Base-by-base conservation (phyloP, 345 rosid species). In the Bruguiera parviflora region DNA sequence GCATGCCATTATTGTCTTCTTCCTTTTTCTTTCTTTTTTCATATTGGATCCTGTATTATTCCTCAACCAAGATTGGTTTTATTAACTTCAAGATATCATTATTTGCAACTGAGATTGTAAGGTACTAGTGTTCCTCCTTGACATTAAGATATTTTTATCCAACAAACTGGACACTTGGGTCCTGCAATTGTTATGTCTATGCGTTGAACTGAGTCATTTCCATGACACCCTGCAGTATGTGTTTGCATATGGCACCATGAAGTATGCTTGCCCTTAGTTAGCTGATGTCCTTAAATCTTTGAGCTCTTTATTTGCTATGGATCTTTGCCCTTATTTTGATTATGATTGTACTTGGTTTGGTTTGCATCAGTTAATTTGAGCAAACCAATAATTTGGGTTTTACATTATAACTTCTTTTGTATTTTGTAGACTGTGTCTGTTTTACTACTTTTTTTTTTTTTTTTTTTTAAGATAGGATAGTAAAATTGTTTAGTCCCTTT, bases 401-500 rank as follows among this genome's bases (percentile, higher is more conserved):
- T 43, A 13, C 53, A 9, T 68, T 25, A 56, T n/a, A 27, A 16
- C 11, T 35, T 49, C 4, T 49, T 1, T 16, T 21, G 56, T 28
- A 9, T 28, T 61, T 22, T 56, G 68, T 20, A 19, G 25, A 56
- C 20, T 61, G 11, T 60, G 46, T 57, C 73, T 31, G 43, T 61
- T 69, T 71, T 60, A 65, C 47, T 63, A 60, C 0, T 49, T n/a
- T 62, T 51, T 28, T 29, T 51, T 49, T 29, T 16, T 5, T 47
- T 35, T 37, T 9, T 5, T 6, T 3, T 51, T 4, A 28, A 6
- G 25, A 47, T 5, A 19, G 57, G 16, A 19, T 21, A 8, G 10
- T 31, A 55, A 64, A 33, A 7, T 65, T 46, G 43, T 16, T 35
- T 77, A 47, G 4, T 68, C 73, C 49, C 58, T 65, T 58, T 67